These are phyloP conservation scores for Aureobasidium melanogenum DNA, from an alignment of 2,329 filamentous ascomycete species.

Conservation along the genomic window DNA sequence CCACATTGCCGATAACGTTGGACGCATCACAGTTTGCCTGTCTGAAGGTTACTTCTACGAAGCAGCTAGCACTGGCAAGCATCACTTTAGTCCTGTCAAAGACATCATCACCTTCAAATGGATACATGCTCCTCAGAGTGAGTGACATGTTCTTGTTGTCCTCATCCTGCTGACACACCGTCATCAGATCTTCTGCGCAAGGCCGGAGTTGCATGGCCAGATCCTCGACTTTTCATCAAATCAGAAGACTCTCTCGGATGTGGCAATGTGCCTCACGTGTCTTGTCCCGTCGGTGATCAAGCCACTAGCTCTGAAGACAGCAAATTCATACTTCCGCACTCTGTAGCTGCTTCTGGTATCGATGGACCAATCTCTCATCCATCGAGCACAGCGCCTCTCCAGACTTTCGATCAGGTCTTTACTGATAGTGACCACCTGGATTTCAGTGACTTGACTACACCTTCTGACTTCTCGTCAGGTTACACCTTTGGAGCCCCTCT, in stretches of 20 bases:
- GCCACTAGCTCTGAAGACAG: neutral
- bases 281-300: conserved; percentile 18
- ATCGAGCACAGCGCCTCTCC: neutral
- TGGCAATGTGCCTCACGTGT: conserved; percentile 1
- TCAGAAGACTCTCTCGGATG: conserved; percentile 31
- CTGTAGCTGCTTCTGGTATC: neutral
- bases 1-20: conserved; percentile 61
- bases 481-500: neutral
- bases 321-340: neutral
- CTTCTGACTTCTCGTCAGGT: conserved; percentile 13
- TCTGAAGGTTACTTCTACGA: conserved; percentile 54
- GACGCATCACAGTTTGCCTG: conserved; percentile 68
- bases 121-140: conserved; percentile 73
- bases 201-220: conserved; percentile 73
- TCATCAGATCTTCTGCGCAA: conserved; percentile 59
- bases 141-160: conserved; percentile 18
- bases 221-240: conserved; percentile 51
- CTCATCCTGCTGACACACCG: neutral
- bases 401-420: neutral
- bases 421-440: conserved; percentile 3
- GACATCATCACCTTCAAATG: conserved; percentile 74
- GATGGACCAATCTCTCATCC: neutral
- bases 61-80: conserved; percentile 14
- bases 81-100: conserved; percentile 54
- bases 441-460: conserved; percentile 16